These are phyloP conservation scores for Populus alba DNA, from an alignment of 345 rosid genomes.

Conservation along the genomic window DNA sequence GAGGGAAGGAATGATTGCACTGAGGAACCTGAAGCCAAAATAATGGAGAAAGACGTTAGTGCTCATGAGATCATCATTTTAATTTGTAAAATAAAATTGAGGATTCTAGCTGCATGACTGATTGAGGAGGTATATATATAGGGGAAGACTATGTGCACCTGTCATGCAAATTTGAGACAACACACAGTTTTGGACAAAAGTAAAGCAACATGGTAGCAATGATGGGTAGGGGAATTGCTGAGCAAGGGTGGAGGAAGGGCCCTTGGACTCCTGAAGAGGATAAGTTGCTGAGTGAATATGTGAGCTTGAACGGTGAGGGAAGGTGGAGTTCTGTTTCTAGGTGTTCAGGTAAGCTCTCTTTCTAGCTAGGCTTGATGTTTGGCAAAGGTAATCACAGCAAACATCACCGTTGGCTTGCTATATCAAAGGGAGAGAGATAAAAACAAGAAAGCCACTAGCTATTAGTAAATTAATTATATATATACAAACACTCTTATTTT, in stretches of 20 bases:
- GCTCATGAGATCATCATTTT: conserved; percentile 29
- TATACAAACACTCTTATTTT: too few relatives aligned
- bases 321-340: conserved; percentile 77
- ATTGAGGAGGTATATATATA: conserved; percentile 15
- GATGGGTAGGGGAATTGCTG: conserved; percentile 48
- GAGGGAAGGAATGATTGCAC: conserved; percentile 12
- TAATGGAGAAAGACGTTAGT: conserved; percentile 24
- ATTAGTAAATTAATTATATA: too few relatives aligned
- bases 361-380: background rate
- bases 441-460: too few relatives aligned
- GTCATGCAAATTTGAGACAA: conserved; percentile 33
- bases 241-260: conserved; percentile 69
- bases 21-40: conserved; percentile 8
- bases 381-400: background rate
- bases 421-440: too few relatives aligned
- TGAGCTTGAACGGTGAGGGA: conserved; percentile 68
- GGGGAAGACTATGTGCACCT: conserved; percentile 7
- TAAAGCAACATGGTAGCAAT: conserved; percentile 19
- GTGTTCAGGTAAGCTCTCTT: conserved; percentile 45
- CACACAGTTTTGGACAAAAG: background rate
- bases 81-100: background rate
- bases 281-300: conserved; percentile 53
- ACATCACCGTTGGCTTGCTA: too few relatives aligned
- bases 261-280: conserved; percentile 92
- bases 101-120: conserved; percentile 10